Conservation (phyloP, 306 rosid genomes). For the Vigna angularis region DNA sequence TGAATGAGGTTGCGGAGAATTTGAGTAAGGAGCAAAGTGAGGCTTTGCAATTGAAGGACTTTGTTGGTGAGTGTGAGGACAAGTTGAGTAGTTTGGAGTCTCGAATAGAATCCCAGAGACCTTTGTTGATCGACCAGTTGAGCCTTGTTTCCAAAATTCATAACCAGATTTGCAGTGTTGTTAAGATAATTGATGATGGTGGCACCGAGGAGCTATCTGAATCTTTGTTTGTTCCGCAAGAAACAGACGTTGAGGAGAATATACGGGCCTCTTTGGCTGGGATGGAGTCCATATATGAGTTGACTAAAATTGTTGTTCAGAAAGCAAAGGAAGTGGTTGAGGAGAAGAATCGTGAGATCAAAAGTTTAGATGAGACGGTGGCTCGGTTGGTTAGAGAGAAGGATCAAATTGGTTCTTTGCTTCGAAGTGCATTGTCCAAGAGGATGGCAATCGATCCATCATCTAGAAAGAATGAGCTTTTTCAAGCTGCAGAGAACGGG, state of each 20-base stretch:
- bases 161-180: conserved; percentile 69
- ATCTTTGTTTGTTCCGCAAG: conserved; percentile 87
- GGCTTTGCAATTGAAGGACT: conserved; percentile 65
- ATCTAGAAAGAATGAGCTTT: conserved; percentile 67
- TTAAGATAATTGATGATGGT: conserved; percentile 67
- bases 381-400: conserved; percentile 74
- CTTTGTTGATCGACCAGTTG: conserved; percentile 81
- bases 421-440: conserved; percentile 83
- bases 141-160: conserved; percentile 78
- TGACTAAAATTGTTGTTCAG: conserved; percentile 64
- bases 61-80: conserved; percentile 69
- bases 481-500: conserved; percentile 91
- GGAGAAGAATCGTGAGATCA: conserved; percentile 70
- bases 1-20: conserved; percentile 60
- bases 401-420: conserved; percentile 94
- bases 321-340: conserved; percentile 69
- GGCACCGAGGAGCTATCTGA: conserved; percentile 72
- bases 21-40: conserved; percentile 63
- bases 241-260: conserved; percentile 87
- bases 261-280: conserved; percentile 91
- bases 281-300: conserved; percentile 84
- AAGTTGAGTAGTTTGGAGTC: conserved; percentile 62
- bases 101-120: conserved; percentile 69
- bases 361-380: conserved; percentile 72
- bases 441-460: conserved; percentile 64